Conservation (phyloP, 495 filamentous ascomycete species). For the Beverwykella pulmonaria region DNA sequence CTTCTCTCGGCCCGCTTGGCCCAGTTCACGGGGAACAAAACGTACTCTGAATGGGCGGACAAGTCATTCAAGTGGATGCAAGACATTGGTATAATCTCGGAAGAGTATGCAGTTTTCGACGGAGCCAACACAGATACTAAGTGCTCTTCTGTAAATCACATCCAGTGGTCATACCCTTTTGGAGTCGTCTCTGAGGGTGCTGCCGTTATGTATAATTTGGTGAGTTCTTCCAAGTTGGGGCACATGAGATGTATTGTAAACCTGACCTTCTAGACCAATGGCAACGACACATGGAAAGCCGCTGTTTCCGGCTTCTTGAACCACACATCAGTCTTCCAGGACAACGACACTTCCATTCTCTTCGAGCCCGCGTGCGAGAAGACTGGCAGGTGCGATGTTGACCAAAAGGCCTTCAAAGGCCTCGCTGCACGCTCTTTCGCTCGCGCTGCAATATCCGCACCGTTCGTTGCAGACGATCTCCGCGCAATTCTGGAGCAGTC, state of each 20-base stretch:
- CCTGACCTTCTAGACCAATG: conserved; percentile 8
- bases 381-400: conserved; percentile 2
- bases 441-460: conserved; percentile 16
- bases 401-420: conserved; percentile 24
- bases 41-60: conserved; percentile 74
- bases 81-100: conserved; percentile 54
- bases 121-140: not conserved
- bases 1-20: conserved; percentile 72
- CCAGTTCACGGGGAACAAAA: conserved; percentile 68
- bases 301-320: conserved; percentile 7
- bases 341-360: conserved; percentile 4
- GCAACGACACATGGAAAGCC: conserved; percentile 25
- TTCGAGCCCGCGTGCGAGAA: conserved; percentile 17
- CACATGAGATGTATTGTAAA: not conserved
- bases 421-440: conserved; percentile 11
- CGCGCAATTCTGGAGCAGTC: conserved; percentile 5
- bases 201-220: conserved; percentile 21
- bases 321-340: not conserved
- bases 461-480: not conserved
- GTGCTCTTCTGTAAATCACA: not conserved
- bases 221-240: not conserved
- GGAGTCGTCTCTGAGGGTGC: conserved; percentile 6
- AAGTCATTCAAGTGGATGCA: conserved; percentile 72
- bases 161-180: conserved; percentile 7
- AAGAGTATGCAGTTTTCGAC: conserved; percentile 6